Percentiles rank a stretch among this genome's conserved stretches.
Conservation (phyloP, 345 rosid genomes). For the Dimocarpus longan region DNA sequence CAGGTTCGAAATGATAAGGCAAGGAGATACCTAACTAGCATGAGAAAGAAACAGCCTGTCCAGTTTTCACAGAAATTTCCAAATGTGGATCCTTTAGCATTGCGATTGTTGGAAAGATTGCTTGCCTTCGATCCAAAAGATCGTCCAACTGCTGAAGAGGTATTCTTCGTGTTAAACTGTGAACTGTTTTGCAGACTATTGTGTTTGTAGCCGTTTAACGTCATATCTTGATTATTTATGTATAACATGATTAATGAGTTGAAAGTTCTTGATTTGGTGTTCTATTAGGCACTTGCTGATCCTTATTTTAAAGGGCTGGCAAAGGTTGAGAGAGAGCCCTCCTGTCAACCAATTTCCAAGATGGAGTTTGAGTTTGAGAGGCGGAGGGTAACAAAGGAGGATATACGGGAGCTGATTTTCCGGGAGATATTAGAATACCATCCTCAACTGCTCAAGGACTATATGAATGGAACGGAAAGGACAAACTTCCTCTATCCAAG, state of each 20-base stretch:
- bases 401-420: slow-evolving; percentile 81
- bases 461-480: slow-evolving; percentile 84
- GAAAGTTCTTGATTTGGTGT: slow-evolving; percentile 3
- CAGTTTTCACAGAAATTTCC: slow-evolving; percentile 77
- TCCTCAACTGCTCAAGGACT: slow-evolving; percentile 89
- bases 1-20: slow-evolving; percentile 97
- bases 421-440: slow-evolving; percentile 91
- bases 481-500: slow-evolving; percentile 92
- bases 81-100: slow-evolving; percentile 80
- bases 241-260: neutral
- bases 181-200: neutral
- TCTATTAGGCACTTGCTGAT: slow-evolving; percentile 78
- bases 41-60: slow-evolving; percentile 87
- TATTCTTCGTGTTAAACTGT: slow-evolving; percentile 23
- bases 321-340: slow-evolving; percentile 93
- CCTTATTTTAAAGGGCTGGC: slow-evolving; percentile 90
- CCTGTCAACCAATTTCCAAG: slow-evolving; percentile 89
- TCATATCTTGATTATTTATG: neutral
- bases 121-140: slow-evolving; percentile 96
- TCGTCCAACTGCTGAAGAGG: slow-evolving; percentile 93
- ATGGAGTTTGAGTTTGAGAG: slow-evolving; percentile 99
- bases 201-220: neutral
- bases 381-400: slow-evolving; percentile 87
- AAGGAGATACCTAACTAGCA: slow-evolving; percentile 86
- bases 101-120: slow-evolving; percentile 68